Conservation (phyloP, 495 filamentous ascomycete genomes). For the Sporormia fimetaria region DNA sequence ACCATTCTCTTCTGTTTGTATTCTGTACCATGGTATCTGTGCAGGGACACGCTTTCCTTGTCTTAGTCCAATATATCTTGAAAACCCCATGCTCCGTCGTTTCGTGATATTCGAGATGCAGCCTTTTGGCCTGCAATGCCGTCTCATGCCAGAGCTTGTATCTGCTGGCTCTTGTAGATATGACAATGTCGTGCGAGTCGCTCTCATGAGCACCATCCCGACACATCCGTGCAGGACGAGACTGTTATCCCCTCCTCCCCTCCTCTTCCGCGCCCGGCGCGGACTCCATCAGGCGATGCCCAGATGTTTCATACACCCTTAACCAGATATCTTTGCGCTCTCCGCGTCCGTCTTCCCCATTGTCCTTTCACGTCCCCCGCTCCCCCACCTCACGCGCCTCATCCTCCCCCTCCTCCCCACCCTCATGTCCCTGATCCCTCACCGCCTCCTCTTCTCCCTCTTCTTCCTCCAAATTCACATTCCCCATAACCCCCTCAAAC, state of each 20-base stretch:
- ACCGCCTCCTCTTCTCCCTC: slow-evolving; percentile 26
- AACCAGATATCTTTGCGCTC: not conserved
- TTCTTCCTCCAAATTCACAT: slow-evolving; percentile 43
- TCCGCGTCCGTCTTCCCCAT: not conserved
- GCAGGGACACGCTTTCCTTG: not conserved
- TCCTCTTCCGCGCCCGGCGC: no score
- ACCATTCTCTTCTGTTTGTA: slow-evolving; percentile 20
- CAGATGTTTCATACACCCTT: no score
- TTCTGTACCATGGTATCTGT: slow-evolving; percentile 14
- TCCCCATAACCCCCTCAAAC: slow-evolving; percentile 93
- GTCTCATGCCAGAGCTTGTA: no score
- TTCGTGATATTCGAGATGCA: no score
- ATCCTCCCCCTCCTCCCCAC: slow-evolving; percentile 7
- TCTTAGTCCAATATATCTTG: slow-evolving; percentile 11
- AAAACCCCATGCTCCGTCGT: no score
- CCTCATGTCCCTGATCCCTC: slow-evolving; percentile 19
- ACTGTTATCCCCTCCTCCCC: no score
- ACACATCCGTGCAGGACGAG: no score
- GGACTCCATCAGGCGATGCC: no score
- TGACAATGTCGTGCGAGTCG: no score
- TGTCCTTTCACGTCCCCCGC: not conserved
- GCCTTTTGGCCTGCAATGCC: no score
- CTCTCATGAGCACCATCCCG: no score
- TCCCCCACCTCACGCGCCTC: not conserved
- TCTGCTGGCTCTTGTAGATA: no score